Conservation (phyloP, 2,329 filamentous ascomycete genomes). For the Neofusicoccum cordaticola region DNA sequence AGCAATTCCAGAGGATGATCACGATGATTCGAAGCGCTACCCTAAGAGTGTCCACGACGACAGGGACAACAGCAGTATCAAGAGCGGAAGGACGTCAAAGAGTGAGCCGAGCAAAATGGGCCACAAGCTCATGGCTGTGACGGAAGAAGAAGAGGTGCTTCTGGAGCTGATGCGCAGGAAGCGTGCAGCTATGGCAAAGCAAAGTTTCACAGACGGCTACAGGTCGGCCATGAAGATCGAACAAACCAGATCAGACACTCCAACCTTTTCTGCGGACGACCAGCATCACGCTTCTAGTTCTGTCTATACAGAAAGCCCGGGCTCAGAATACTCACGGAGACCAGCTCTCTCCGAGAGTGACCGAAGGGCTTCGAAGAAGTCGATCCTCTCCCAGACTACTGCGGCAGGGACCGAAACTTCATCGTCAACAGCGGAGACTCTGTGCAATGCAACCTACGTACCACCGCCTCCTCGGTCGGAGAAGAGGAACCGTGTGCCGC, state of each 20-base stretch:
- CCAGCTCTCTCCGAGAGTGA: background rate
- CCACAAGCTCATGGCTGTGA: constrained; percentile 46
- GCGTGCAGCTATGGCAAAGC: constrained; percentile 46
- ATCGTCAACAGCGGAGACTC: background rate
- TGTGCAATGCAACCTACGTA: constrained; percentile 21
- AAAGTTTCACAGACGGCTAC: constrained; percentile 38
- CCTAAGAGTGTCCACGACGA: constrained; percentile 6
- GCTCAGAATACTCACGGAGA: background rate
- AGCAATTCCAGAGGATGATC: constrained; percentile 34
- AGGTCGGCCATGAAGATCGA: constrained; percentile 33
- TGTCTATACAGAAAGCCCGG: background rate
- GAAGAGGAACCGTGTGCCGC: background rate
- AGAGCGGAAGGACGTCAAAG: constrained; percentile 31
- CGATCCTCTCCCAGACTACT: background rate
- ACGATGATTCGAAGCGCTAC: constrained; percentile 22
- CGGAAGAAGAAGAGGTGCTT: constrained; percentile 49
- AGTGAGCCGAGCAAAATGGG: constrained; percentile 33
- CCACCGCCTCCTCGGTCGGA: constrained; percentile 3
- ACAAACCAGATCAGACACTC: constrained; percentile 19
- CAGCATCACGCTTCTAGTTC: background rate
- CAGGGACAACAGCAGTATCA: constrained; percentile 23
- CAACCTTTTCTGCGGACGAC: background rate
- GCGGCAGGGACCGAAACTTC: background rate
- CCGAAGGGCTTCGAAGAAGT: background rate
- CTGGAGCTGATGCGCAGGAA: constrained; percentile 51